Percentiles rank a stretch among this genome's conserved stretches.
Evolutionary conservation across 768 basidiomycete species (phyloP).

Genomic region (Tephrocybe rancida): DNA sequence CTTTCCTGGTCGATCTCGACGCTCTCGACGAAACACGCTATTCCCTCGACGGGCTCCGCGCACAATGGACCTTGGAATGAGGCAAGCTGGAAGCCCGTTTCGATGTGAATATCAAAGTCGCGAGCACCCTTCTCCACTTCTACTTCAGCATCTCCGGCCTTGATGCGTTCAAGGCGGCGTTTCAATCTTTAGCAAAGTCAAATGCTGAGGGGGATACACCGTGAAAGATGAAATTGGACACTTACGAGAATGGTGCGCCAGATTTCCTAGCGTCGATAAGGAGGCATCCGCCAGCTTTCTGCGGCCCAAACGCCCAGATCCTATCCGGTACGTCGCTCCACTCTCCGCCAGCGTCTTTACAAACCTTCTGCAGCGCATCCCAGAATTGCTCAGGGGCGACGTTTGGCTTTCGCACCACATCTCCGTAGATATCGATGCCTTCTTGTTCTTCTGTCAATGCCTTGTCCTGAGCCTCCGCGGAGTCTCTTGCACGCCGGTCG

Average conservation of each 20-base stretch:
- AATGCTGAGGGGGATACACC: conserved; percentile 3
- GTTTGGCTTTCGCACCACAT: conserved; percentile 61
- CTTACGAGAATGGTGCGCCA: conserved; percentile 56
- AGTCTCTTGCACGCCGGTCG: conserved; percentile 37
- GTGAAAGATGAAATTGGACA: conserved; percentile 15
- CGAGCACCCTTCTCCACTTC: conserved; percentile 39
- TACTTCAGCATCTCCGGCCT: conserved; percentile 26
- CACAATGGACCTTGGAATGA: conserved; percentile 95
- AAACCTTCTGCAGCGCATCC: conserved; percentile 64
- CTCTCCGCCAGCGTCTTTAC: conserved; percentile 76
- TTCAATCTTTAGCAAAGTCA: conserved; percentile 44
- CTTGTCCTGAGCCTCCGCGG: conserved; percentile 30
- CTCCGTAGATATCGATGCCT: conserved; percentile 53
- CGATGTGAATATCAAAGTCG: conserved; percentile 81
- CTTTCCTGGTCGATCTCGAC: conserved; percentile 63
- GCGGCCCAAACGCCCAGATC: conserved; percentile 94
- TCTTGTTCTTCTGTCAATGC: conserved; percentile 40
- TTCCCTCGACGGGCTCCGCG: conserved; percentile 90
- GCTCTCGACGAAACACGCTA: conserved; percentile 88
- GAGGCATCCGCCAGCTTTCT: conserved; percentile 82
- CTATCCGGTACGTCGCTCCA: conserved; percentile 74
- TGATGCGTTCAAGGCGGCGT: conserved; percentile 46
- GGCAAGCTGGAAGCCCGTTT: conserved; percentile 94
- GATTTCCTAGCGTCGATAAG: conserved; percentile 73
- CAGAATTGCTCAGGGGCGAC: conserved; percentile 83